These are phyloP conservation scores for Flaveria sonorensis DNA, from an alignment of 129 eudicot genomes.

Conservation along the genomic window DNA sequence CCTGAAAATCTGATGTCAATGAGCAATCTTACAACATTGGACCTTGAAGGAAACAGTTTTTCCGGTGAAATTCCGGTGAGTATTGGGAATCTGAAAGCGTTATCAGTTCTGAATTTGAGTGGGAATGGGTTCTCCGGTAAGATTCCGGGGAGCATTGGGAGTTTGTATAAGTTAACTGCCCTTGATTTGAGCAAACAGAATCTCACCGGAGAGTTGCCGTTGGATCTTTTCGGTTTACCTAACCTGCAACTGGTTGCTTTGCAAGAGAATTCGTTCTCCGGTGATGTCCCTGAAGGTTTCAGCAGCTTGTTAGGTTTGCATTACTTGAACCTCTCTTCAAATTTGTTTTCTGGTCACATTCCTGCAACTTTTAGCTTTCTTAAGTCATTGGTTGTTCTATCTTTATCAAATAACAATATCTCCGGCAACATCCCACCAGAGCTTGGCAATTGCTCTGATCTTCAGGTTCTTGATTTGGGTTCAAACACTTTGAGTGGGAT, in stretches of 20 bases:
- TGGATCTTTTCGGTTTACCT: slow-evolving; percentile 79
- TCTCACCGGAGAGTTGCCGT: slow-evolving; percentile 70
- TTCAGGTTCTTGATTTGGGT: slow-evolving; percentile 56
- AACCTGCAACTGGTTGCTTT: slow-evolving; percentile 65
- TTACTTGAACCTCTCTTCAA: slow-evolving; percentile 73
- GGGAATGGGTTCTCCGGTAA: slow-evolving; percentile 57
- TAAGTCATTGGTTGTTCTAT: slow-evolving; percentile 57
- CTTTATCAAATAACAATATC: slow-evolving; percentile 67
- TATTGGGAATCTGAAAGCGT: slow-evolving; percentile 57
- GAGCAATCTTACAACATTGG: slow-evolving; percentile 57
- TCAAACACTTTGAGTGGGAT: slow-evolving; percentile 54
- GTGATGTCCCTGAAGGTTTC: slow-evolving; percentile 83
- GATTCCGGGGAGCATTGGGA: slow-evolving; percentile 69
- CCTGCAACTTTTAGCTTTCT: slow-evolving; percentile 75
- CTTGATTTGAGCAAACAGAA: slow-evolving; percentile 82
- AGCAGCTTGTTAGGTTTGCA: slow-evolving; percentile 74
- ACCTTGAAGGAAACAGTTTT: slow-evolving; percentile 57
- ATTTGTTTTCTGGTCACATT: slow-evolving; percentile 66
- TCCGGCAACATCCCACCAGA: slow-evolving; percentile 74
- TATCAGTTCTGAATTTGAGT: slow-evolving; percentile 65
- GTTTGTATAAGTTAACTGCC: slow-evolving; percentile 53
- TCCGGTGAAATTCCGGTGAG: slow-evolving; percentile 56
- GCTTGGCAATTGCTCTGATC: slow-evolving; percentile 73
- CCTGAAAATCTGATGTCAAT: slow-evolving; percentile 53
- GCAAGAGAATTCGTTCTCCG: slow-evolving; percentile 68